Conservation (phyloP, 2,329 filamentous ascomycete species). For the Coniochaeta sp. region DNA sequence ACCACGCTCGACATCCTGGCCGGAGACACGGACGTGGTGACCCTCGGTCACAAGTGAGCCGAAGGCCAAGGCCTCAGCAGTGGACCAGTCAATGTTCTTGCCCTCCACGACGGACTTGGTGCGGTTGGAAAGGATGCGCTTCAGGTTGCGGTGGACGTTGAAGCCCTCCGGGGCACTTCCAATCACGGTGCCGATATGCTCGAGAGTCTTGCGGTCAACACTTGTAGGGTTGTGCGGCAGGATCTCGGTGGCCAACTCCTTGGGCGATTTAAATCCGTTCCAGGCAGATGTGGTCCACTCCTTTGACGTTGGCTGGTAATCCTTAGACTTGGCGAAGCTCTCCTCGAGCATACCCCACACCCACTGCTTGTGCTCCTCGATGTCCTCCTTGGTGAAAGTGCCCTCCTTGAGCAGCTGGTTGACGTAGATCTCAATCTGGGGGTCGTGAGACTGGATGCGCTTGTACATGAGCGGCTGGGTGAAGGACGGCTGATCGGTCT, state of each 20-base stretch:
- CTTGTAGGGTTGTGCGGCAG: constrained; percentile 86
- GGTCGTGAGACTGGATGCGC: constrained; percentile 77
- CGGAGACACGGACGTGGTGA: constrained; percentile 94
- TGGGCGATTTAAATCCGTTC: constrained; percentile 99
- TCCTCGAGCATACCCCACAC: constrained; percentile 99
- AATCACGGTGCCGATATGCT: constrained; percentile 77
- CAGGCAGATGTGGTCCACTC: constrained; percentile 98
- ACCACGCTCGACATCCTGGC: constrained; percentile 98
- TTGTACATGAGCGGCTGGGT: constrained; percentile 99
- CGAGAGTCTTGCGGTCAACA: constrained; percentile 63
- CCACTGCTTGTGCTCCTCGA: constrained; percentile 99
- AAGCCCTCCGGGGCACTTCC: constrained; percentile 77
- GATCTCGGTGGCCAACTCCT: constrained; percentile 91
- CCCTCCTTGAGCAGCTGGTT: constrained; percentile 86
- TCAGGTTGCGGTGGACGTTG: constrained; percentile 86
- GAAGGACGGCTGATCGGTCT: constrained; percentile 98
- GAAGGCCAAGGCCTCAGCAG: constrained; percentile 91
- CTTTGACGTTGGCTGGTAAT: constrained; percentile 92
- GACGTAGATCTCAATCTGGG: constrained; percentile 84
- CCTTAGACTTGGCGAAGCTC: constrained; percentile 94
- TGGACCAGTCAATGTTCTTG: constrained; percentile 95
- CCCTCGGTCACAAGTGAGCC: constrained; percentile 86
- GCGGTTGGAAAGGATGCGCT: constrained; percentile 85
- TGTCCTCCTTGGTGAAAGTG: constrained; percentile 93
- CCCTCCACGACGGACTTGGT: constrained; percentile 90